A percentile compares a stretch with the other conserved stretches of the same genome.
Conservation (phyloP, 1,139 yeast species). For the Lizanozyma gosingica region DNA sequence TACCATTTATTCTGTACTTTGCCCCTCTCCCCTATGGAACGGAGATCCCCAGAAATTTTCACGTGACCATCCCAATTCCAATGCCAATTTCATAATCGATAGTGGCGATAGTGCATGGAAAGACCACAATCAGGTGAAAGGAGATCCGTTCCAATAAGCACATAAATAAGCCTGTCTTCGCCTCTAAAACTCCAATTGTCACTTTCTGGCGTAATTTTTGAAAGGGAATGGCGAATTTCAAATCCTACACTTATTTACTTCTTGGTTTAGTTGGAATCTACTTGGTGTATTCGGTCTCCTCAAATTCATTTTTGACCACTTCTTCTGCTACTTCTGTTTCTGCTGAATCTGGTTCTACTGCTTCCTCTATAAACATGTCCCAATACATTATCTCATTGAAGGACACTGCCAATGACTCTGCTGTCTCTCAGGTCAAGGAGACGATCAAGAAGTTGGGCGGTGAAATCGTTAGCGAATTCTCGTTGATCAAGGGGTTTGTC, state of each 20-base stretch:
- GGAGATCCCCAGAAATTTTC: too few species aligned
- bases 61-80: too few species aligned
- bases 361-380: background rate
- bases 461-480: slow-evolving; percentile 51
- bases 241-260: background rate
- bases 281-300: background rate
- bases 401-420: background rate
- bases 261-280: background rate
- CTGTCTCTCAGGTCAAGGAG: slow-evolving; percentile 13
- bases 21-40: too few species aligned
- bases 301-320: background rate
- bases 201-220: too few species aligned
- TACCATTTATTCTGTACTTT: too few species aligned
- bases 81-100: too few species aligned
- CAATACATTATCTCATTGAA: background rate
- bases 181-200: too few species aligned
- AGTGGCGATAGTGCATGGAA: too few species aligned
- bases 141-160: too few species aligned
- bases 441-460: slow-evolving; percentile 48
- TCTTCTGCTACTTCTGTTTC: too few species aligned
- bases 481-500: slow-evolving; percentile 59
- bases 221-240: background rate
- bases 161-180: too few species aligned
- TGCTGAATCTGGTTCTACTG: background rate
- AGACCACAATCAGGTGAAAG: too few species aligned